Base-by-base conservation (phyloP, 2,329 filamentous ascomycete species). In the Peltaster fructicola region DNA sequence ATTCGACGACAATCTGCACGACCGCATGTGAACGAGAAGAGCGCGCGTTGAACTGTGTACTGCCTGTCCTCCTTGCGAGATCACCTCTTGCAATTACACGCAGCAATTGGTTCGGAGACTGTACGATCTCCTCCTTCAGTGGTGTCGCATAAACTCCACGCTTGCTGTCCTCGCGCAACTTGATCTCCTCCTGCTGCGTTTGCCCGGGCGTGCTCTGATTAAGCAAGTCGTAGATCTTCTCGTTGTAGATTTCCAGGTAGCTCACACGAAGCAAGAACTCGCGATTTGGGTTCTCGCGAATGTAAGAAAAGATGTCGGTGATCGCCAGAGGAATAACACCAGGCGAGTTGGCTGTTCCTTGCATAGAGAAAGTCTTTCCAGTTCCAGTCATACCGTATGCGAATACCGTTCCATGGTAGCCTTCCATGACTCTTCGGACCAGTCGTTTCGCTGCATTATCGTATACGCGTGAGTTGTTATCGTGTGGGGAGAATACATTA, bases 301-400 rank as follows among this genome's bases (percentile, higher is more conserved):
- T 98, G 51, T 93, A 98, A 0, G 88, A 95, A 52, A 98, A 98
- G 25, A 98, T 98, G 47, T 98, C 88, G 34, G 88, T 95, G 40
- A 98, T 95, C 18, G 88, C 88, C 18, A 95, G 62, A 5, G 88
- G 88, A 28, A 98, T 98, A 14, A 98, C 88, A 56, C 88, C 88
- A 1, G 88, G 88, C 18, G 82, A 91, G 3, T 79, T 80, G 22
- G 84, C 82, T 7, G 88, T 98, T 40, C 88, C 88, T 57, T 98
- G 88, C 88, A 98, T 98, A 18, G 85, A 95, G 50, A 95, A 98
- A 1, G 88, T 98, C 58, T 98, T 98, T 39, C 88, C 88, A 1
- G 88, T 95, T 33, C 88, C 88, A 4, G 88, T 98, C 84, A 95
- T 95, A 45, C 88, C 88, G 50, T 98, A 98, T 10, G 85, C 85